A percentile compares a stretch with the other conserved stretches of the same genome.
These are phyloP conservation scores for Camelina hispida DNA, from an alignment of 345 rosid genomes.

Conservation along the genomic window DNA sequence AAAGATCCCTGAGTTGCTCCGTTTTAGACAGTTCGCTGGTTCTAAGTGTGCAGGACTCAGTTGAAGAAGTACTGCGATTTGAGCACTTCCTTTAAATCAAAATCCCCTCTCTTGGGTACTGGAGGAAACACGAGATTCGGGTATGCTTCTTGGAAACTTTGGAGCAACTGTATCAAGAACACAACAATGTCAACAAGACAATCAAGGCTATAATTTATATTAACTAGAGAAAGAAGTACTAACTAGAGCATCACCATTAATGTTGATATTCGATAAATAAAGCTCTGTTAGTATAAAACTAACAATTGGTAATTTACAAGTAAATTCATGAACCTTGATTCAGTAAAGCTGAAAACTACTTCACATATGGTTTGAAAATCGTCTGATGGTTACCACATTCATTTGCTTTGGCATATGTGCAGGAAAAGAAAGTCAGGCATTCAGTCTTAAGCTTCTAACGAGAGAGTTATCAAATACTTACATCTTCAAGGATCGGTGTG, in stretches of 20 bases:
- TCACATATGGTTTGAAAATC: not conserved
- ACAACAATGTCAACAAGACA: slow-evolving; percentile 33
- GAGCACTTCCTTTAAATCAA: slow-evolving; percentile 78
- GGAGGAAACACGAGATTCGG: slow-evolving; percentile 77
- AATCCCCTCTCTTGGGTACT: slow-evolving; percentile 82
- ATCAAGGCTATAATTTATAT: not conserved
- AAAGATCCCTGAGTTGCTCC: slow-evolving; percentile 18
- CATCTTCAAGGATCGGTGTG: slow-evolving; percentile 89
- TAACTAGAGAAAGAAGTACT: slow-evolving; percentile 10
- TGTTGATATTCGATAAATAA: slow-evolving; percentile 2
- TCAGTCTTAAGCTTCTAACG: slow-evolving; percentile 9
- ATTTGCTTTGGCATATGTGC: slow-evolving; percentile 10
- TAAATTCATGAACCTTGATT: slow-evolving; percentile 2
- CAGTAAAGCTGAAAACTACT: not conserved
- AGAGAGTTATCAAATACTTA: slow-evolving; percentile 51
- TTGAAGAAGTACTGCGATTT: slow-evolving; percentile 90
- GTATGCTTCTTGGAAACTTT: slow-evolving; percentile 74
- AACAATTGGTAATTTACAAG: not conserved
- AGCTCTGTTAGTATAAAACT: not conserved
- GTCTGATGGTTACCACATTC: not conserved
- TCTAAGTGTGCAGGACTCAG: slow-evolving; percentile 47
- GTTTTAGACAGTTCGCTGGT: not conserved
- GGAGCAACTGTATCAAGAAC: slow-evolving; percentile 68
- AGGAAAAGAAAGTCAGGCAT: slow-evolving; percentile 2
- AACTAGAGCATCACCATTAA: slow-evolving; percentile 15